Evolutionary conservation across 2,329 filamentous ascomycete species (phyloP).

Genomic region (Colletotrichum navitas): DNA sequence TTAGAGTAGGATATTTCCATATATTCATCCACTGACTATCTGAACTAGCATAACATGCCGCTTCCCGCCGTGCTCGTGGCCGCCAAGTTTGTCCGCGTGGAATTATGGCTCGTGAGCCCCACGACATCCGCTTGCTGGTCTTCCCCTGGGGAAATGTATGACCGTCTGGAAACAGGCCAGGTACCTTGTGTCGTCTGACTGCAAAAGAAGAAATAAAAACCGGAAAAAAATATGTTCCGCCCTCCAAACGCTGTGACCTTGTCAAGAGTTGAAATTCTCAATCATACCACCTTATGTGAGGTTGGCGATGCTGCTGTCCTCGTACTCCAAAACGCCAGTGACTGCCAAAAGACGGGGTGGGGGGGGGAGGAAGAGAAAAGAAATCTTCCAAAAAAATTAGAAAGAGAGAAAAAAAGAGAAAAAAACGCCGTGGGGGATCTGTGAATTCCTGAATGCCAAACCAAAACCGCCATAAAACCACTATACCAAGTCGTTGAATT

Average conservation of each 20-base stretch:
- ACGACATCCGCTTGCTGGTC: constrained; percentile 13
- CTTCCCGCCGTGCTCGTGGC: constrained; percentile 1
- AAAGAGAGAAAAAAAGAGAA: not conserved
- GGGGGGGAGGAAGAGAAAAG: too few relatives aligned
- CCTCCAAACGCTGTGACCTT: constrained; percentile 1
- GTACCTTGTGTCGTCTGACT: not conserved
- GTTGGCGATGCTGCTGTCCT: constrained; percentile 18
- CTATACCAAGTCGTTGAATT: constrained; percentile 2
- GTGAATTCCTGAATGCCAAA: constrained; percentile 9
- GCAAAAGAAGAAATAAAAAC: not conserved
- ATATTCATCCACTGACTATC: constrained; percentile 28
- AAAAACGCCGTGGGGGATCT: constrained; percentile 23
- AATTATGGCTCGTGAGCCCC: not conserved
- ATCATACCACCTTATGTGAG: constrained; percentile 14
- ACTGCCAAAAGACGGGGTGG: not conserved
- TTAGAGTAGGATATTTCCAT: constrained; percentile 26
- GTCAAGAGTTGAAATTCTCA: constrained; percentile 1
- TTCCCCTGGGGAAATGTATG: not conserved
- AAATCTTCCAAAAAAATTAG: not conserved
- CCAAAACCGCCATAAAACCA: constrained; percentile 12
- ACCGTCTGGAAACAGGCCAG: not conserved
- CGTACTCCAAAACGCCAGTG: constrained; percentile 22
- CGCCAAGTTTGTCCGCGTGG: not conserved
- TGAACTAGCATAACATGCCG: constrained; percentile 15
- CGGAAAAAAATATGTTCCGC: not conserved